These are phyloP conservation scores for Aspergillus carlsbadensis DNA, from an alignment of 495 filamentous ascomycete genomes.

Conservation along the genomic window DNA sequence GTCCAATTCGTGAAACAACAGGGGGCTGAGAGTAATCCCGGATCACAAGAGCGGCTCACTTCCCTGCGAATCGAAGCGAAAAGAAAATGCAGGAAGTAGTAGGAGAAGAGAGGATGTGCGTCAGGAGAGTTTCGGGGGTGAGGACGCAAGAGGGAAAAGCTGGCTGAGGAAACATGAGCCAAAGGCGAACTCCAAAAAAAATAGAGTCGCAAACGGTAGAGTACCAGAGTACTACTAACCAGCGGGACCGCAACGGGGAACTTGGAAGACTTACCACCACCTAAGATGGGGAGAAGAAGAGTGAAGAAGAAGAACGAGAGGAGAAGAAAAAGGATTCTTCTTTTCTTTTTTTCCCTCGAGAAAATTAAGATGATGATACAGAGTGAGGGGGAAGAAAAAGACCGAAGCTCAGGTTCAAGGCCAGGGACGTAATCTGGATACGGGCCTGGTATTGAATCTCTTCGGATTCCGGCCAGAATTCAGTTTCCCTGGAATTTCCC, in stretches of 20 bases:
- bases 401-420: not conserved
- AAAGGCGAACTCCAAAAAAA: not conserved
- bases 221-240: no score
- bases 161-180: not conserved
- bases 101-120: not conserved
- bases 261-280: conserved; percentile 12
- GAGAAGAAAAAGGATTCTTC: conserved; percentile 4
- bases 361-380: conserved; percentile 10
- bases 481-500: not conserved
- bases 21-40: conserved; percentile 11
- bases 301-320: conserved; percentile 4
- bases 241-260: not conserved
- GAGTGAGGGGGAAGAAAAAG: conserved; percentile 7
- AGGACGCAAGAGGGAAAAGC: not conserved
- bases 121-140: not conserved
- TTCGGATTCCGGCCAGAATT: conserved; percentile 14
- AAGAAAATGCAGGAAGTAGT: not conserved
- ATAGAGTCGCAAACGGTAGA: conserved; percentile 15
- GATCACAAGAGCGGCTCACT: not conserved
- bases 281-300: conserved; percentile 5
- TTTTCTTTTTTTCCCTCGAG: conserved; percentile 5
- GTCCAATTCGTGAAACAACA: conserved; percentile 15
- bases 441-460: not conserved
- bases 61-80: conserved; percentile 1
- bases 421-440: conserved; percentile 1